A percentile compares a stretch with the other conserved stretches of the same genome.
phyloP scores from a whole-genome alignment of 805 yeast species.

The Nakazawaea pomicola region DNA sequence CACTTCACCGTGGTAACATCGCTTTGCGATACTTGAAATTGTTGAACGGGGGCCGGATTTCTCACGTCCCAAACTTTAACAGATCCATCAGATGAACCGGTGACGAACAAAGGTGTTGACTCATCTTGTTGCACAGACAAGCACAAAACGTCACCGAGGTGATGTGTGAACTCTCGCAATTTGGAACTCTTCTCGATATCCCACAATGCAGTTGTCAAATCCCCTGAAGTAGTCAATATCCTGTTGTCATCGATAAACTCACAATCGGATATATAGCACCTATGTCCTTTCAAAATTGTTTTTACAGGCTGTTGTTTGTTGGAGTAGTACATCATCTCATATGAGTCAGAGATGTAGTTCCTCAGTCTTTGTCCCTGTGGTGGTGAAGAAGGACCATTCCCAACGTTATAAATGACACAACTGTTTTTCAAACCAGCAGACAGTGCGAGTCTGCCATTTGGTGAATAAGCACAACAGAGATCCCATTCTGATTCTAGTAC shows the following conservation, averaged over 20 bases:
- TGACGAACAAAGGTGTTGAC: conserved; percentile 37
- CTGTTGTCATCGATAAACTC: conserved; percentile 56
- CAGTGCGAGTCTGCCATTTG: conserved; percentile 62
- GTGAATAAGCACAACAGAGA: conserved; percentile 66
- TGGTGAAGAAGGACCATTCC: conserved; percentile 4
- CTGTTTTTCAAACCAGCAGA: conserved; percentile 80
- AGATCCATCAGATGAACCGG: conserved; percentile 67
- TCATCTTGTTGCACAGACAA: conserved; percentile 27
- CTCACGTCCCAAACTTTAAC: conserved; percentile 65
- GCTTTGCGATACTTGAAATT: conserved; percentile 44
- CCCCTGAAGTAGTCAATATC: conserved; percentile 74
- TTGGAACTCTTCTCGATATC: conserved; percentile 60
- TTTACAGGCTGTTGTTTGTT: conserved; percentile 5
- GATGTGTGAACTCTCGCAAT: conserved; percentile 54
- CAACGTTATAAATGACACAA: conserved; percentile 60
- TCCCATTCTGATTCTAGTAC: conserved; percentile 77
- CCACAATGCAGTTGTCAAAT: conserved; percentile 76
- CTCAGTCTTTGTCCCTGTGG: conserved; percentile 9
- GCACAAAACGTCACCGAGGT: conserved; percentile 66
- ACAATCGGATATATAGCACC: conserved; percentile 74
- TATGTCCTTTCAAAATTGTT: conserved; percentile 67
- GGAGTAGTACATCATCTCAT: too few relatives aligned
- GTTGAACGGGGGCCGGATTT: conserved; percentile 32
- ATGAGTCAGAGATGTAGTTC: conserved; percentile 1
- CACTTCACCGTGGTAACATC: conserved; percentile 63